Conservation (phyloP, 2,329 filamentous ascomycete species). For the Trichoderma sp. region DNA sequence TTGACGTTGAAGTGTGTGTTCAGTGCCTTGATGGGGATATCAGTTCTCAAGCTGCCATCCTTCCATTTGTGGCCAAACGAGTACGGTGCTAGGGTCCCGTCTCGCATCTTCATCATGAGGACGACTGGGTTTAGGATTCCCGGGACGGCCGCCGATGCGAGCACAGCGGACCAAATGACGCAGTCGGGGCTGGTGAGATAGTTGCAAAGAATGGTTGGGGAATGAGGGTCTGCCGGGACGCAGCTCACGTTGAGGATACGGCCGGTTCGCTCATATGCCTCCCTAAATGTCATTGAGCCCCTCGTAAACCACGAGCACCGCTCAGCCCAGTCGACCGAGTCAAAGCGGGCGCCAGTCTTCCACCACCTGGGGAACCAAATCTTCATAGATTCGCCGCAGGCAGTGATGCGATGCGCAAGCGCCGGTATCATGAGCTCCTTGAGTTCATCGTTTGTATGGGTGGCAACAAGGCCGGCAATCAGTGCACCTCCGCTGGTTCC, state of each 20-base stretch:
- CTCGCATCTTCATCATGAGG: slow-evolving; percentile 79
- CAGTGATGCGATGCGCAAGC: slow-evolving; percentile 78
- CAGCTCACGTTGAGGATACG: slow-evolving; percentile 94
- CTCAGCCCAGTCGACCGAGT: slow-evolving; percentile 86
- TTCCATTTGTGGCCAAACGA: slow-evolving; percentile 99
- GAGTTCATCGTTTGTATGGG: slow-evolving; percentile 87
- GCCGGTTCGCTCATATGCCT: slow-evolving; percentile 91
- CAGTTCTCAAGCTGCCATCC: slow-evolving; percentile 88
- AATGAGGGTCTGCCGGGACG: slow-evolving; percentile 92
- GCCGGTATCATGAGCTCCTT: slow-evolving; percentile 81
- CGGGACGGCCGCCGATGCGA: slow-evolving; percentile 92
- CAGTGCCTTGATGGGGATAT: slow-evolving; percentile 89
- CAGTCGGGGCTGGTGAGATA: slow-evolving; percentile 94
- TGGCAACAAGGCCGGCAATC: slow-evolving; percentile 81
- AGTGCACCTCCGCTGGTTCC: slow-evolving; percentile 93
- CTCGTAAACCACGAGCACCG: slow-evolving; percentile 85
- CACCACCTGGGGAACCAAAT: slow-evolving; percentile 85
- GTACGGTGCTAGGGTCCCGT: slow-evolving; percentile 79
- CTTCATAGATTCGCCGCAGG: slow-evolving; percentile 73
- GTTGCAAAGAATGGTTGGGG: slow-evolving; percentile 86
- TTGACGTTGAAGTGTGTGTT: slow-evolving; percentile 99
- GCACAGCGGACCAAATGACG: slow-evolving; percentile 95
- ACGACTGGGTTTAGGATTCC: slow-evolving; percentile 95
- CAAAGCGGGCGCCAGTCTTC: slow-evolving; percentile 88
- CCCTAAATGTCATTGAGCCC: slow-evolving; percentile 89